phyloP scores from a whole-genome alignment of 805 yeast genomes.

The Metschnikowia continentalis region DNA sequence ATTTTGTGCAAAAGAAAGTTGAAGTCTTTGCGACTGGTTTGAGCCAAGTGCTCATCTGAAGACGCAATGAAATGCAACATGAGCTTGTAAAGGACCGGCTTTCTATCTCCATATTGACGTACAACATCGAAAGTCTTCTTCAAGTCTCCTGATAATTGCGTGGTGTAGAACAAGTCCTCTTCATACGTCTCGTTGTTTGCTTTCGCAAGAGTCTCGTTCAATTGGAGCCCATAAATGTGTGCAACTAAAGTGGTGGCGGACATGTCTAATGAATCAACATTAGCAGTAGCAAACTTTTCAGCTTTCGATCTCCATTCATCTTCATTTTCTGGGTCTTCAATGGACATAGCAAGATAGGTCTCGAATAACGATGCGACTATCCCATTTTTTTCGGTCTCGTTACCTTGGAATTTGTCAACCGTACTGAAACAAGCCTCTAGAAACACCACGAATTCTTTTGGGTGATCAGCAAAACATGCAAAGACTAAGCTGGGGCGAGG shows the following conservation, averaged over 20 bases:
- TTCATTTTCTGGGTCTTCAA: conserved; percentile 25
- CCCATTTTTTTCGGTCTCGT: conserved; percentile 63
- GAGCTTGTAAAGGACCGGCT: conserved; percentile 61
- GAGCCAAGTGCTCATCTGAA: conserved; percentile 44
- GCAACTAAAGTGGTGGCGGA: conserved; percentile 53
- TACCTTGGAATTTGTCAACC: conserved; percentile 72
- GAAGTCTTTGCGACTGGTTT: conserved; percentile 49
- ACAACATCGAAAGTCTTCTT: conserved; percentile 54
- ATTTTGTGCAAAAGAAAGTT: conserved; percentile 50
- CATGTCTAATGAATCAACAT: conserved; percentile 50
- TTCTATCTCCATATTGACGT: conserved; percentile 54
- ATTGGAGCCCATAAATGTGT: conserved; percentile 45
- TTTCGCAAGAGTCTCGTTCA: conserved; percentile 42
- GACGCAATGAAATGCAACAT: conserved; percentile 65
- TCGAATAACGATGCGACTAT: conserved; percentile 78
- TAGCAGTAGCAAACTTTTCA: conserved; percentile 40
- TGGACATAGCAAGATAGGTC: conserved; percentile 63
- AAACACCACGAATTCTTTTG: conserved; percentile 85
- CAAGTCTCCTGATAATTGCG: conserved; percentile 56
- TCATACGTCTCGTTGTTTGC: conserved; percentile 41
- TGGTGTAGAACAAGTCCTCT: conserved; percentile 55
- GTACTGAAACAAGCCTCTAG: conserved; percentile 85
- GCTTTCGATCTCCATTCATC: conserved; percentile 68
- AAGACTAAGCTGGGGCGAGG: conserved; percentile 87
- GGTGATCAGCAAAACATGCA: conserved; percentile 80